phyloP scores from a whole-genome alignment of 2,329 filamentous ascomycete species.

The Exophiala dermatitidis region DNA sequence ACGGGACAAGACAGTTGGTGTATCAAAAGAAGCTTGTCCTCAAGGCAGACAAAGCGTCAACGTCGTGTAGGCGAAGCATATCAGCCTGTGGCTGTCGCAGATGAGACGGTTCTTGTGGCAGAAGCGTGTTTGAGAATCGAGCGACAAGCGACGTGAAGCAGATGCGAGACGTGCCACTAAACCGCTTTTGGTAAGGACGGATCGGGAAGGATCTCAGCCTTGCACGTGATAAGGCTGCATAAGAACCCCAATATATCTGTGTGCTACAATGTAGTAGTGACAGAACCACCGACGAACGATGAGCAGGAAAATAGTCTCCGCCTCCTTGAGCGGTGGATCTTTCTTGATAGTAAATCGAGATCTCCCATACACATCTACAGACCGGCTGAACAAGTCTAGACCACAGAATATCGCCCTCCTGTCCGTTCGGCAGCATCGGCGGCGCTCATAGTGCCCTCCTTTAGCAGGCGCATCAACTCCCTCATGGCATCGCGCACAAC shows the following conservation, averaged over 20 bases:
- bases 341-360: no score
- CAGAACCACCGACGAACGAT: no score
- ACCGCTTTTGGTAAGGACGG: background rate
- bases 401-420: constrained; percentile 78
- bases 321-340: no score
- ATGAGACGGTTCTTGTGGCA: background rate
- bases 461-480: constrained; percentile 78
- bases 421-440: constrained; percentile 78
- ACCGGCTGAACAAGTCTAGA: constrained; percentile 38
- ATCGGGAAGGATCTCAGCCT: background rate
- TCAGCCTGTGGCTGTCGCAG: background rate
- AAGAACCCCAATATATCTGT: background rate
- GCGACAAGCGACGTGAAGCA: background rate
- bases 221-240: background rate
- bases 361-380: no score
- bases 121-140: background rate
- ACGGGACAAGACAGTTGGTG: constrained; percentile 7
- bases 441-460: constrained; percentile 83
- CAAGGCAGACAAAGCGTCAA: background rate
- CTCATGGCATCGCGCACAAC: constrained; percentile 84
- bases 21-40: constrained; percentile 8
- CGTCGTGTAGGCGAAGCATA: background rate
- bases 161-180: constrained; percentile 10
- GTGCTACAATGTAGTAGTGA: no score
- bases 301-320: no score